Conservation (phyloP, 2,329 filamentous ascomycete genomes). For the Trichoderma polysporum region DNA sequence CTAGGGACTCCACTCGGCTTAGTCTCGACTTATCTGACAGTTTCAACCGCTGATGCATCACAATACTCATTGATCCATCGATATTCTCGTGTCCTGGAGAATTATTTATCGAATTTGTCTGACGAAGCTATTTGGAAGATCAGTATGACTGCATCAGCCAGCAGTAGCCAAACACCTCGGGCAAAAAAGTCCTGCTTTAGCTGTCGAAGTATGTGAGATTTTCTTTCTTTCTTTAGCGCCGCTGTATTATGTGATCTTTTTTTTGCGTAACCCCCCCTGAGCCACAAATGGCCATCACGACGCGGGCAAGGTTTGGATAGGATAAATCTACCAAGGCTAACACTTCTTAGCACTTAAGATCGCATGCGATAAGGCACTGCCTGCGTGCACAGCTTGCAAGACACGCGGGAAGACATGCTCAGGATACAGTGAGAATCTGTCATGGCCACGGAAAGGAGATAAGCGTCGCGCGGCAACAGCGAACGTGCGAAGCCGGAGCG, state of each 20-base stretch:
- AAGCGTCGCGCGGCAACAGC: slow-evolving; percentile 12
- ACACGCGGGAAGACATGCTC: slow-evolving; percentile 16
- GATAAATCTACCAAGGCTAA: not conserved
- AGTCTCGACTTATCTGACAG: not conserved
- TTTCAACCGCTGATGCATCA: not conserved
- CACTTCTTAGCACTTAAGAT: slow-evolving; percentile 16
- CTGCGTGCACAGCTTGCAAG: slow-evolving; percentile 12
- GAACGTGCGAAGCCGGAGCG: not conserved
- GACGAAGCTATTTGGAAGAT: too few relatives aligned
- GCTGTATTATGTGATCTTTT: not conserved
- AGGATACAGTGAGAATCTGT: slow-evolving; percentile 18
- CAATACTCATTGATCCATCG: not conserved
- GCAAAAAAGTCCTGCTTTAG: slow-evolving; percentile 8
- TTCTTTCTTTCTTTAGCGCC: not conserved
- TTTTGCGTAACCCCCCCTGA: not conserved
- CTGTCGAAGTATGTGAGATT: slow-evolving; percentile 15
- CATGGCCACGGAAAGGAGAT: slow-evolving; percentile 20
- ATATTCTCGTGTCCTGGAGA: not conserved
- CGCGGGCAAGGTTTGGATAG: not conserved
- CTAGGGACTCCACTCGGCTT: not conserved
- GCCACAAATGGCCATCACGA: not conserved
- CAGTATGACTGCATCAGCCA: not conserved
- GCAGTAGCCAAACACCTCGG: not conserved
- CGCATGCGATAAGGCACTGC: slow-evolving; percentile 15
- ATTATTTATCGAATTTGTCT: not conserved